Evolutionary conservation across 2,329 filamentous ascomycete species (phyloP), one percentile per base, ranked within the genome.

Genomic region (Penicillium digitatum): DNA sequence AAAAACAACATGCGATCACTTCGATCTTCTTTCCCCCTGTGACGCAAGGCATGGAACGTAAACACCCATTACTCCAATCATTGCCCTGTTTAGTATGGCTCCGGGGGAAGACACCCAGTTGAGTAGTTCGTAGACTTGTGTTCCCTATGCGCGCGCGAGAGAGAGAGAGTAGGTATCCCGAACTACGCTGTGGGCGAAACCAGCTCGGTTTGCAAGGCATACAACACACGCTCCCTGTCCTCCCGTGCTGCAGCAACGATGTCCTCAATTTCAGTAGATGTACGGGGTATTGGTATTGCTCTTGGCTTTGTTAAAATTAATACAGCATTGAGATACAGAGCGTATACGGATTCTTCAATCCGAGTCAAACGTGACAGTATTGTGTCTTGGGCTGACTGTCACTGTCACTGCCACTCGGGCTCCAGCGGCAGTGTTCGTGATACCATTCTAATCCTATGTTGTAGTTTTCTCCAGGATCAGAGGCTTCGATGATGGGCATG

Each of bases 391-490:
- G 10, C 40, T 51, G 27, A n/a, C 26, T 50, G 39, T 39, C 40
- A n/a, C 26, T 50, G 39, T 39, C 40, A 51, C 52, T 54, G 52
- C 39, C 47, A 39, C 46, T 45, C 31, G 52, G 38, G 31, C 45
- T 43, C 37, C 2, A n/a, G 5, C 45, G 31, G 45, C 52, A 24
- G 11, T 39, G 18, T 51, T 45, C 38, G 32, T 26, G 26, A 39
- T 54, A 9, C 42, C 14, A 14, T 32, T 16, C 38, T 24, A n/a
- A 20, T 51, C 31, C 38, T 37, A n/a, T n/a, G n/a, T n/a, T n/a
- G n/a, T n/a, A 10, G 14, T 24, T 42, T 34, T 20, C 39, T 35
- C 49, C 10, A 31, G n/a, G 14, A 26, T 53, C 43, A 27, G 27
- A 35, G 29, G 20, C 37, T 24, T 40, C 42, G 11, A 43, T 18